Evolutionary conservation across 2,329 filamentous ascomycete genomes (phyloP), one percentile per base, ranked within the genome.

Genomic region (Metarhizium album): DNA sequence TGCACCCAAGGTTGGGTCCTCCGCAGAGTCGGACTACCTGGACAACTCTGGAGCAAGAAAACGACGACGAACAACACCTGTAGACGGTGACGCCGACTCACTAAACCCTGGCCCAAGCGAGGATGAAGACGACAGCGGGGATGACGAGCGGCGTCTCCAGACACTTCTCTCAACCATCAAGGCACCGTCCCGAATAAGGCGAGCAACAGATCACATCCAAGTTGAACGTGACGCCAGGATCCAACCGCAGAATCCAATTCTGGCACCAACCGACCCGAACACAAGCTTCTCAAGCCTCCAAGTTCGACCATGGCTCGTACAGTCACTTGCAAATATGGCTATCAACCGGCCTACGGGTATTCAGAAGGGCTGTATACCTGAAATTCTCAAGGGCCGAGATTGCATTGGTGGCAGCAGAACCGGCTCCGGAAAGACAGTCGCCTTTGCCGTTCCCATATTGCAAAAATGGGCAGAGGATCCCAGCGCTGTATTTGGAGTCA

Each of bases 351-450:
- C 93, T 0, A 98, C 93, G 0, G 85, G 86, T 16, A 97, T 98
- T 73, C 93, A 98, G 61, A 88, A 86, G 61, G 84, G 83, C 48
- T 95, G 88, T 64, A 97, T 98, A 61, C 90, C 91, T 1, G 86
- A 93, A 64, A 96, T 97, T 53, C 67, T 98, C 33, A 84, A 88
- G 59, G 93, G 93, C 5, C 79, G 87, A 59, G 90, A 98, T 69
- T 96, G 90, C 64, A 96, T 98, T 59, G 93, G 93, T 63, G 90
- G 90, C 37, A 95, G 88, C 63, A 79, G 90, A 55, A 98, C 93
- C 0, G 93, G 93, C 74, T 96, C 91, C 13, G 93, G 93, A 70
- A 98, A 98, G 73, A 98, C 93, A 3, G 84, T 97, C 42, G 90
- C 93, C 1, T 98, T 98, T 67, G 87, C 91, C 1, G 89, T 90